Evolutionary conservation across 108 stramenopile species (phyloP).

Genomic region (Nitzschia palea): DNA sequence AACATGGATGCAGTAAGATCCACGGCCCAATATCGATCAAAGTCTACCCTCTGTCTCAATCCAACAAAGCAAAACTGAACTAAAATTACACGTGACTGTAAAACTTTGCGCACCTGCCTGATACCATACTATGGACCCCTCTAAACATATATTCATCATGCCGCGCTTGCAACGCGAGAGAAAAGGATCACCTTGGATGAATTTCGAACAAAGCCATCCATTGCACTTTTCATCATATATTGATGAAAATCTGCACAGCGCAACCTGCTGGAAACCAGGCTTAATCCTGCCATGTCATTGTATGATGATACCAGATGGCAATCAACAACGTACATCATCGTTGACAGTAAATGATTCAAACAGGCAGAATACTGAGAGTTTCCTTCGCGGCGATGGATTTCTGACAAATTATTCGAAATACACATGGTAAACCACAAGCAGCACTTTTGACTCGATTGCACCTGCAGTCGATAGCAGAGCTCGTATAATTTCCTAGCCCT

Average conservation of each 20-base stretch:
- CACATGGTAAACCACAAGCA: constrained; percentile 14
- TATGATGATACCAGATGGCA: not conserved
- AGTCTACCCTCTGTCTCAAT: too few species aligned
- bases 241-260: not conserved
- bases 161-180: too few species aligned
- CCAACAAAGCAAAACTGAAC: not conserved
- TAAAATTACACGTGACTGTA: too few species aligned
- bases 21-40: too few species aligned
- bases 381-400: constrained; percentile 17
- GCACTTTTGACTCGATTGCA: not conserved
- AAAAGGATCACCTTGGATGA: constrained; percentile 5
- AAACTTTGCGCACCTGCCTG: too few species aligned
- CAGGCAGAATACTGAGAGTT: not conserved
- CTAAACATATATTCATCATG: too few species aligned
- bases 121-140: too few species aligned
- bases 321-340: constrained; percentile 23
- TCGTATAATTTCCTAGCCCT: constrained; percentile 18
- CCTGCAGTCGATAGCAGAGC: constrained; percentile 23
- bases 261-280: not conserved
- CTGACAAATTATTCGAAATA: constrained; percentile 13
- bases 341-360: constrained; percentile 11
- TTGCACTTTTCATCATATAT: not conserved
- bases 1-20: too few species aligned
- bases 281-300: not conserved
- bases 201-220: constrained; percentile 23